Evolutionary conservation across 495 filamentous ascomycete species (phyloP), one percentile per base, ranked within the genome.

Genomic region (Pyronema domesticum): DNA sequence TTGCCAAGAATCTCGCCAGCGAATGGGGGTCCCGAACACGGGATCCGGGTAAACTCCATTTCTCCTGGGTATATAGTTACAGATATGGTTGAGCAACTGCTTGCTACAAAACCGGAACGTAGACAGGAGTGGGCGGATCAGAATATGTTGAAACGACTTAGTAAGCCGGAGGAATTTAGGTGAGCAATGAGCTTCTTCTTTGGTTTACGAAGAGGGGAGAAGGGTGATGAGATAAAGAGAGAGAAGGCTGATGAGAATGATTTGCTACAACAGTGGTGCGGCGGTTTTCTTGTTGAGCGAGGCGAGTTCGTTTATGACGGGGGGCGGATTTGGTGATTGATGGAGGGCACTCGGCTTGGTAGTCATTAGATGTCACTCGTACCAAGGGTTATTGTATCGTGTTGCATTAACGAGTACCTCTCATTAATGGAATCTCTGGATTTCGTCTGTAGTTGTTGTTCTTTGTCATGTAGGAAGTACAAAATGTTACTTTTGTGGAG

Each of bases 11-110:
- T 68, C 75, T 95, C n/a, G 89, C 88, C 6, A 67, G 77, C 33
- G 86, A 93, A 67, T 89, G 89, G 89, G n/a, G 89, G 89, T 23
- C 66, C 69, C 57, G 63, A 69, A 46, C 76, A 89, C 67, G 82
- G 81, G 51, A 95, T 96, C 67, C 83, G 89, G 3, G 88, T 95
- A 57, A 96, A 96, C 71, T 93, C 88, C 40, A 81, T 95, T 61
- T 94, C 86, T 11, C 89, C 89, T 0, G 89, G 89, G 35, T 96
- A 96, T 66, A 95, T 95, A 59, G 79, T 91, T 51, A 94, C 88
- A n/a, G 75, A 77, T 35, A 93, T 94, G 87, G 86, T 89, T 9
- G 79, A 83, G 64, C 75, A 79, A 45, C 73, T 94, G 34, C 89
- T 94, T 59, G 70, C 80, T 42, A 65, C 80, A 50, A 9, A 46